phyloP scores from a whole-genome alignment of 495 filamentous ascomycete species.

The Penicillium roqueforti region DNA sequence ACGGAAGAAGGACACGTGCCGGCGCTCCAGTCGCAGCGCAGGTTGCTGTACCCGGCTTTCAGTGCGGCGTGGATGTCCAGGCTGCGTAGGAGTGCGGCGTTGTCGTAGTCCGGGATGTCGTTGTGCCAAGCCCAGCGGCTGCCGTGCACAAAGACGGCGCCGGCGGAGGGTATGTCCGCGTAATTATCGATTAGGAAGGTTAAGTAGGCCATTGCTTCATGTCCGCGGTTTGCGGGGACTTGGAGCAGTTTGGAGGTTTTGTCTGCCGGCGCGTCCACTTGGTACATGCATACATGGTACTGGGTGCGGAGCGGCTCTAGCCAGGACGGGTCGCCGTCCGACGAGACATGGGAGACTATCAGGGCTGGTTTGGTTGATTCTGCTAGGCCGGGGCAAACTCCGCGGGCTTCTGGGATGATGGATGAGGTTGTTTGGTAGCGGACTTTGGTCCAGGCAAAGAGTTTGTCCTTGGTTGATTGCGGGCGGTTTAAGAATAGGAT shows the following conservation, averaged over 20 bases:
- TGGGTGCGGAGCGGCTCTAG: conserved; percentile 24
- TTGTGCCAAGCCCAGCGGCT: conserved; percentile 46
- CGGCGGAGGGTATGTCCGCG: conserved; percentile 47
- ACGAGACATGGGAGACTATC: conserved; percentile 32
- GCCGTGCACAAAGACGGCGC: conserved; percentile 44
- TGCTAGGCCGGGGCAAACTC: conserved; percentile 34
- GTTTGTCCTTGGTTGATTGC: conserved; percentile 18
- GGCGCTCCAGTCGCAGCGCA: conserved; percentile 46
- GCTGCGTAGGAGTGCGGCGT: conserved; percentile 30
- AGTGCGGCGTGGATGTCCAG: conserved; percentile 34
- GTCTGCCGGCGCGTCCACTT: conserved; percentile 49
- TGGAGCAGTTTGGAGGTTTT: conserved; percentile 38
- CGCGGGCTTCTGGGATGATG: conserved; percentile 24
- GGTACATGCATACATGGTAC: conserved; percentile 50
- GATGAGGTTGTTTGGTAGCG: conserved; percentile 32
- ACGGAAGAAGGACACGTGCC: conserved; percentile 32
- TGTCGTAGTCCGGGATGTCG: conserved; percentile 40
- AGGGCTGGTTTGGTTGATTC: conserved; percentile 34
- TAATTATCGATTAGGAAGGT: conserved; percentile 67
- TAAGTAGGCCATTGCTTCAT: conserved; percentile 65
- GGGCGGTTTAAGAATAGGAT: conserved; percentile 36
- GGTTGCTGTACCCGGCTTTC: conserved; percentile 39
- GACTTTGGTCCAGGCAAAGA: conserved; percentile 36
- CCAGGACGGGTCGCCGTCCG: conserved; percentile 39
- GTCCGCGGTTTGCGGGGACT: conserved; percentile 60